Evolutionary conservation across 441 rosid genomes (phyloP).

Genomic region (Mallotus japonicus): DNA sequence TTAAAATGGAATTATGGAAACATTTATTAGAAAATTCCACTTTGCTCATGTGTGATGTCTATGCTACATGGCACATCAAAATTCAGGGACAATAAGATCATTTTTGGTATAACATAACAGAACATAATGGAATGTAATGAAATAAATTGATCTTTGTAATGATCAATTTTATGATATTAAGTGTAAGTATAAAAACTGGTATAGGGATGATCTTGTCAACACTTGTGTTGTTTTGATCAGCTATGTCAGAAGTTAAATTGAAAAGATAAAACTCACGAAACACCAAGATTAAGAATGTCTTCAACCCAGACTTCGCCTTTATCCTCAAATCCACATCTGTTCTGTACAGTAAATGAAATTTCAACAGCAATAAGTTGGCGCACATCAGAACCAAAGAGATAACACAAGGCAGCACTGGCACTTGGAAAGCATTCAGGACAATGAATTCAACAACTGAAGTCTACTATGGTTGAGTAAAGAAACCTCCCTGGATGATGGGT

Average conservation of each 20-base stretch:
- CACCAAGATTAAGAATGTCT: slow-evolving; percentile 92
- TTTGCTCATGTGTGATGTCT: background rate
- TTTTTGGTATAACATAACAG: background rate
- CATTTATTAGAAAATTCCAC: background rate
- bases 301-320: slow-evolving; percentile 92
- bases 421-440: background rate
- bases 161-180: background rate
- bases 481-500: background rate
- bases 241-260: background rate
- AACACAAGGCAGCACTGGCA: slow-evolving; percentile 2
- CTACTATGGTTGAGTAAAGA: background rate
- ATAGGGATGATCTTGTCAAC: background rate
- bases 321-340: slow-evolving; percentile 89
- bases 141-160: background rate
- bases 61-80: background rate
- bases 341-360: slow-evolving; percentile 48
- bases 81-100: no score
- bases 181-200: background rate
- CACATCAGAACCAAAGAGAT: slow-evolving; percentile 7
- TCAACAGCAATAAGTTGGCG: slow-evolving; percentile 3
- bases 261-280: slow-evolving; percentile 65
- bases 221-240: slow-evolving; percentile 3
- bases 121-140: background rate
- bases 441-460: background rate
- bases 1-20: background rate